phyloP scores from a whole-genome alignment of 306 rosid species.

The Vigna trinervia region DNA sequence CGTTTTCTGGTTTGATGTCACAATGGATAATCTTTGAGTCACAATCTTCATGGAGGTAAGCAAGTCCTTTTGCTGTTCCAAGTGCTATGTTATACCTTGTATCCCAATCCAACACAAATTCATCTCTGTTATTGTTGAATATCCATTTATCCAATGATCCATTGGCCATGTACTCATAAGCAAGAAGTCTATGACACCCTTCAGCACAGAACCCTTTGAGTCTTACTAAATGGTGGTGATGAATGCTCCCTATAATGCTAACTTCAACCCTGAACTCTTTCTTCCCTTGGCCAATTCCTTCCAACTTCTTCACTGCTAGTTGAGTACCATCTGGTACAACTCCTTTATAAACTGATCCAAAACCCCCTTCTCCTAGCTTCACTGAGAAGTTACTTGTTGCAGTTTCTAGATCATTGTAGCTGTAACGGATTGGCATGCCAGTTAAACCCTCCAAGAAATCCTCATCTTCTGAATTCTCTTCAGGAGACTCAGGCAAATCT shows the following conservation, averaged over 20 bases:
- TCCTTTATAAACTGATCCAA: slow-evolving; percentile 69
- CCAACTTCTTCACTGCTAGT: slow-evolving; percentile 46
- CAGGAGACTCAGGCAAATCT: slow-evolving; percentile 45
- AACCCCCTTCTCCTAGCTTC: slow-evolving; percentile 67
- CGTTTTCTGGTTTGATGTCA: slow-evolving; percentile 49
- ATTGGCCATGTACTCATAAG: slow-evolving; percentile 46
- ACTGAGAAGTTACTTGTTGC: slow-evolving; percentile 60
- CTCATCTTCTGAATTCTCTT: slow-evolving; percentile 55
- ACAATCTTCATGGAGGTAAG: slow-evolving; percentile 46
- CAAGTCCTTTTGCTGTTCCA: slow-evolving; percentile 46
- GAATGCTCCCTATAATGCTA: slow-evolving; percentile 44
- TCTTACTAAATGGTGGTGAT: slow-evolving; percentile 43
- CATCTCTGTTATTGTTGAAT: slow-evolving; percentile 33
- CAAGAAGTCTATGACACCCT: slow-evolving; percentile 44
- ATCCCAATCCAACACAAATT: slow-evolving; percentile 38
- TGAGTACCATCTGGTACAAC: slow-evolving; percentile 53
- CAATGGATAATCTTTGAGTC: slow-evolving; percentile 48
- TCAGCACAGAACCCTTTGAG: slow-evolving; percentile 48
- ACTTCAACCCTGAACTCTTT: slow-evolving; percentile 48
- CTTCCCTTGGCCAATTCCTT: slow-evolving; percentile 47
- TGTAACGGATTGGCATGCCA: slow-evolving; percentile 56
- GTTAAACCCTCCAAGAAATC: slow-evolving; percentile 55
- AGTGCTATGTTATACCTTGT: slow-evolving; percentile 45
- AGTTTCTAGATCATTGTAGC: slow-evolving; percentile 50
- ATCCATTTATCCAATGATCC: slow-evolving; percentile 47